Conservation (phyloP, 208 protist species). For the Tritrichomonas foetus region DNA sequence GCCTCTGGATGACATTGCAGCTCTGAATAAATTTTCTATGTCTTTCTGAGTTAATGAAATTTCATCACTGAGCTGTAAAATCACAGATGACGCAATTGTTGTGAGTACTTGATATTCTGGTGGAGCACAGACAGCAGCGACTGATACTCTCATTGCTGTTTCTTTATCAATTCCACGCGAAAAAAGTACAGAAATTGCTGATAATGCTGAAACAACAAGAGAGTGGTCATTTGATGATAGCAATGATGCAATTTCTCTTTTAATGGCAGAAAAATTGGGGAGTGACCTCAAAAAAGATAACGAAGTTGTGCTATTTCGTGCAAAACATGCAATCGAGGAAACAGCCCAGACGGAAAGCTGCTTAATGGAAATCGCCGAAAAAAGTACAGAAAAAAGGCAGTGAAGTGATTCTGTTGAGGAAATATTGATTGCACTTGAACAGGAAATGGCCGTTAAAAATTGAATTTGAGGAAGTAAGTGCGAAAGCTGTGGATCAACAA, state of each 20-base stretch:
- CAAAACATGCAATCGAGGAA: neutral
- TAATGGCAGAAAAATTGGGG: neutral
- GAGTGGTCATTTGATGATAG: neutral
- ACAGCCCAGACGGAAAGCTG: neutral
- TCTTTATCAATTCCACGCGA: neutral
- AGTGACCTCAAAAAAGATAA: neutral
- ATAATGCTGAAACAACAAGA: neutral
- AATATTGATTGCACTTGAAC: neutral
- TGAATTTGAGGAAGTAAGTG: neutral
- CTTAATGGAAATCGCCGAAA: neutral
- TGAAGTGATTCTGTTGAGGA: neutral
- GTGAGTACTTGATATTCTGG: neutral
- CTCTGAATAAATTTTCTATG: neutral
- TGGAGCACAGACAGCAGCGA: neutral
- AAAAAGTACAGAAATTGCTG: neutral
- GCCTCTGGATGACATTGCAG: neutral
- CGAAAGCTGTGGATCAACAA: neutral
- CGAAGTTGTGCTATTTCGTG: neutral
- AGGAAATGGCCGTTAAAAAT: neutral
- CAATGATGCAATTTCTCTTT: neutral
- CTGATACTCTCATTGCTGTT: neutral
- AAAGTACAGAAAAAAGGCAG: neutral
- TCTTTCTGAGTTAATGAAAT: neutral
- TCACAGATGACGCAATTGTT: neutral
- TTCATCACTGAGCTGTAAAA: neutral